A percentile compares a stretch with the other conserved stretches of the same genome.
These are phyloP conservation scores for Prunus davidiana DNA, from an alignment of 306 rosid genomes.

Conservation along the genomic window DNA sequence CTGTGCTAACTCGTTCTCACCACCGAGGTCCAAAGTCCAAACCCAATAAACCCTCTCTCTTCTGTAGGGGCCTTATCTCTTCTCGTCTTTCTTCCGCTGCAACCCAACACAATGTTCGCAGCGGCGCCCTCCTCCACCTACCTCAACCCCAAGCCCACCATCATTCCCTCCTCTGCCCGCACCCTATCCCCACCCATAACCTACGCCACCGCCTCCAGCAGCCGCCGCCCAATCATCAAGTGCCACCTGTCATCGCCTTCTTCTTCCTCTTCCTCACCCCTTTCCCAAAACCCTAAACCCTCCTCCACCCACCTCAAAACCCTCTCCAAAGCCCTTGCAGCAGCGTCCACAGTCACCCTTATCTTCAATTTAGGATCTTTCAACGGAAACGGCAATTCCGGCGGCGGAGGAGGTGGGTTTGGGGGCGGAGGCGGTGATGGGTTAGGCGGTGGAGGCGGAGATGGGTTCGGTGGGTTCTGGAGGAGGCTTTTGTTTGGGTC, in stretches of 20 bases:
- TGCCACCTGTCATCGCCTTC: constrained; percentile 27
- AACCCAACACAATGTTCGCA: constrained; percentile 38
- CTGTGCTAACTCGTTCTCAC: not conserved
- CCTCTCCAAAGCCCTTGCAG: constrained; percentile 49
- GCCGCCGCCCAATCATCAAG: constrained; percentile 27
- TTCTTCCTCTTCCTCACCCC: not conserved
- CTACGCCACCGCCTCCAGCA: constrained; percentile 5
- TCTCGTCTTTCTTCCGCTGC: not conserved
- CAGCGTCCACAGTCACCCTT: constrained; percentile 61
- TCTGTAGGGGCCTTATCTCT: not conserved
- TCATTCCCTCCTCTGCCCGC: constrained; percentile 23
- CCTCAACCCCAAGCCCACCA: constrained; percentile 32
- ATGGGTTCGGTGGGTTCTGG: constrained; percentile 56
- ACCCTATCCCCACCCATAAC: constrained; percentile 9
- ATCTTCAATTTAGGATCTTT: constrained; percentile 29
- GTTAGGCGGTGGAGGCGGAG: constrained; percentile 36
- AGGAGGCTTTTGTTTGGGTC: constrained; percentile 46
- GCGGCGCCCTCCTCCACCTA: constrained; percentile 49
- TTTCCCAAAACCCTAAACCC: constrained; percentile 32
- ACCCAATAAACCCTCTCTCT: constrained; percentile 7
- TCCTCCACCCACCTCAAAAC: constrained; percentile 31
- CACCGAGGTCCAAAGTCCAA: not conserved
- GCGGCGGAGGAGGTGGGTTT: constrained; percentile 38
- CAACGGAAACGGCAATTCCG: constrained; percentile 24
- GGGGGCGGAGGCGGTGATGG: constrained; percentile 22